Evolutionary conservation across 768 basidiomycete species (phyloP).

Genomic region (Suillus americanus): DNA sequence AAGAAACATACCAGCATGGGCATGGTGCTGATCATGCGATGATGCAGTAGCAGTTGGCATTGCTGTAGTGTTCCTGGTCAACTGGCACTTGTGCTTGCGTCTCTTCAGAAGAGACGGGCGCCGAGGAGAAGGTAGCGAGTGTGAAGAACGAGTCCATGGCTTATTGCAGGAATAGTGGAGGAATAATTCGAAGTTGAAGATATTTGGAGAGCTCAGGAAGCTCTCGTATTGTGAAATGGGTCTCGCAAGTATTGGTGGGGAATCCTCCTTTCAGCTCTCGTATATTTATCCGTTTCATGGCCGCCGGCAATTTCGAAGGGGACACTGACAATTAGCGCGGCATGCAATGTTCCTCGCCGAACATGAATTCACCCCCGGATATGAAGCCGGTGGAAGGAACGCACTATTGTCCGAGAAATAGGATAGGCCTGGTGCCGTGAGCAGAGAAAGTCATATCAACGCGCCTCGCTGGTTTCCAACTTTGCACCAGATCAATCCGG

Average conservation of each 20-base stretch:
- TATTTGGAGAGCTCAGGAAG: neutral
- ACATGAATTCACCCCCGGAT: neutral
- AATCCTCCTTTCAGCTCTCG: neutral
- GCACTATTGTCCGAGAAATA: neutral
- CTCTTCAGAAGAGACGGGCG: neutral
- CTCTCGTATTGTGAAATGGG: neutral
- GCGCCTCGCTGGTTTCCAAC: neutral
- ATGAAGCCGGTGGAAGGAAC: neutral
- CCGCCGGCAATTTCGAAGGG: neutral
- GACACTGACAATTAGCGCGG: neutral
- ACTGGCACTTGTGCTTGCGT: conserved; percentile 4
- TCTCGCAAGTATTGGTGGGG: neutral
- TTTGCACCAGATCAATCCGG: neutral
- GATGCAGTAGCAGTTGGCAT: neutral
- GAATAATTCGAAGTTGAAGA: neutral
- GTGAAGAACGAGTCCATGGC: conserved; percentile 1
- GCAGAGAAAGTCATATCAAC: neutral
- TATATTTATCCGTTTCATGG: neutral
- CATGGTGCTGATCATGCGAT: neutral
- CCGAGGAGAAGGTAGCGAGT: neutral
- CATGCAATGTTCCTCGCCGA: neutral
- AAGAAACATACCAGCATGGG: neutral
- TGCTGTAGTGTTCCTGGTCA: neutral
- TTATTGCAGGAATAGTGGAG: neutral
- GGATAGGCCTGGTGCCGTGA: neutral